Evolutionary conservation across 73 alveolate species (phyloP).

Genomic region (Stentor coeruleus): DNA sequence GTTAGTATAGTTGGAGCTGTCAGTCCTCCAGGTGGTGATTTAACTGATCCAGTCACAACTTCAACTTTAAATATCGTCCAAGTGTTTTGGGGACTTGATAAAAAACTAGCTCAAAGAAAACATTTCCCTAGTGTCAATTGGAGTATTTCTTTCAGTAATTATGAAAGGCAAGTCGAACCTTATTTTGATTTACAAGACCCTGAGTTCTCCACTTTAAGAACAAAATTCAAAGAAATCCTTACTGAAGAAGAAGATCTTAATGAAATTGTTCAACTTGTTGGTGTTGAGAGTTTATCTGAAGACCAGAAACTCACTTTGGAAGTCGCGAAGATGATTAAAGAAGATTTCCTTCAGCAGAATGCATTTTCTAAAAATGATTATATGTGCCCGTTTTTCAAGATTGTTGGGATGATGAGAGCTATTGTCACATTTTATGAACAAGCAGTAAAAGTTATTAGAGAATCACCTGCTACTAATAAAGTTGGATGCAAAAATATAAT

Average conservation of each 20-base stretch:
- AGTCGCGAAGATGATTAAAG: conserved; percentile 92
- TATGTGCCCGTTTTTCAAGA: conserved; percentile 93
- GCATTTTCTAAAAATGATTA: conserved; percentile 94
- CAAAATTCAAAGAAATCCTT: conserved; percentile 84
- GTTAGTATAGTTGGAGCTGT: conserved; percentile 83
- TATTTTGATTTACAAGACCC: conserved; percentile 91
- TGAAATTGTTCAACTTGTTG: conserved; percentile 99
- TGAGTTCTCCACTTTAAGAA: conserved; percentile 92
- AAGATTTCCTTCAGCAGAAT: conserved; percentile 97
- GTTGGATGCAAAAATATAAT: conserved; percentile 67
- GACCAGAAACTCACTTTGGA: conserved; percentile 94
- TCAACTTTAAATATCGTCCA: conserved; percentile 96
- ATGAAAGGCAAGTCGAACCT: conserved; percentile 76
- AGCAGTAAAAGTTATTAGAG: conserved; percentile 73
- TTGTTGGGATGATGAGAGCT: conserved; percentile 93
- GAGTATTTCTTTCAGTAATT: conserved; percentile 94
- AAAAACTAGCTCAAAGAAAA: conserved; percentile 98
- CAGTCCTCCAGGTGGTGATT: conserved; percentile 97
- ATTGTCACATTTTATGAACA: conserved; percentile 76
- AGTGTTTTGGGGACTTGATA: conserved; percentile 97
- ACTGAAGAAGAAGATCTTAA: conserved; percentile 96
- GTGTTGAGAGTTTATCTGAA: conserved; percentile 97
- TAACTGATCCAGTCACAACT: conserved; percentile 99
- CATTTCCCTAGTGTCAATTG: conserved; percentile 99
- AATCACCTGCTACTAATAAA: conserved; percentile 79